phyloP scores from a whole-genome alignment of 768 basidiomycete species.

The Clitopilus hobsonii region DNA sequence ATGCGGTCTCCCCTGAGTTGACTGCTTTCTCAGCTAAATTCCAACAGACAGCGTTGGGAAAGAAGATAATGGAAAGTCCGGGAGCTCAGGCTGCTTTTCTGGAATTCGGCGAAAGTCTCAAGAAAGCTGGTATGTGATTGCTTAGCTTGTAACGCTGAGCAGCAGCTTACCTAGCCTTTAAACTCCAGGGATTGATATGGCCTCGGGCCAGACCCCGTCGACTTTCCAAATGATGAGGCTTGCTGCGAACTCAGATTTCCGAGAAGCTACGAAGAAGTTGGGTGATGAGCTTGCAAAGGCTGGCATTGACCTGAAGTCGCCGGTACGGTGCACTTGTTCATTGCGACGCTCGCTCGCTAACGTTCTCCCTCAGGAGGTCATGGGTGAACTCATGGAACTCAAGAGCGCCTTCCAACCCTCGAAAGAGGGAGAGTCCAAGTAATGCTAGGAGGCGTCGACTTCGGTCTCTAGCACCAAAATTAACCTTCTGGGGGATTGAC shows the following conservation, averaged over 20 bases:
- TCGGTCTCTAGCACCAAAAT: neutral
- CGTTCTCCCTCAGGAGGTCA: slow-evolving; percentile 33
- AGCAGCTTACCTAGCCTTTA: neutral
- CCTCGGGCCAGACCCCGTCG: slow-evolving; percentile 39
- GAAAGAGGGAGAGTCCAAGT: slow-evolving; percentile 5
- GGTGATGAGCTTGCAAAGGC: slow-evolving; percentile 50
- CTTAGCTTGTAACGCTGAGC: neutral
- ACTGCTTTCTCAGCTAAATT: slow-evolving; percentile 34
- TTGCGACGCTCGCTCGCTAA: neutral
- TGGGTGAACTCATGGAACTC: slow-evolving; percentile 36
- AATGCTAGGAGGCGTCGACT: neutral
- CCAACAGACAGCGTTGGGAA: slow-evolving; percentile 38
- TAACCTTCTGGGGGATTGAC: too few relatives aligned
- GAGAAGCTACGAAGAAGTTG: slow-evolving; percentile 39
- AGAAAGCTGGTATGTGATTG: slow-evolving; percentile 38
- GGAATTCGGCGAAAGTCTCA: slow-evolving; percentile 38
- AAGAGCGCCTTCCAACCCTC: slow-evolving; percentile 15
- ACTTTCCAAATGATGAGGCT: slow-evolving; percentile 52
- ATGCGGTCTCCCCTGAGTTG: slow-evolving; percentile 3
- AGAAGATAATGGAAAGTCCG: slow-evolving; percentile 45
- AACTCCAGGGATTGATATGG: slow-evolving; percentile 45
- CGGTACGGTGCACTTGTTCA: slow-evolving; percentile 30
- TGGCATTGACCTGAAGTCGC: slow-evolving; percentile 52
- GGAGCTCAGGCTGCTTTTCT: slow-evolving; percentile 45
- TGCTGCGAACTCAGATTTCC: slow-evolving; percentile 47